Base-by-base conservation (phyloP, 2,329 filamentous ascomycete species). In the Ascochyta pisi region DNA sequence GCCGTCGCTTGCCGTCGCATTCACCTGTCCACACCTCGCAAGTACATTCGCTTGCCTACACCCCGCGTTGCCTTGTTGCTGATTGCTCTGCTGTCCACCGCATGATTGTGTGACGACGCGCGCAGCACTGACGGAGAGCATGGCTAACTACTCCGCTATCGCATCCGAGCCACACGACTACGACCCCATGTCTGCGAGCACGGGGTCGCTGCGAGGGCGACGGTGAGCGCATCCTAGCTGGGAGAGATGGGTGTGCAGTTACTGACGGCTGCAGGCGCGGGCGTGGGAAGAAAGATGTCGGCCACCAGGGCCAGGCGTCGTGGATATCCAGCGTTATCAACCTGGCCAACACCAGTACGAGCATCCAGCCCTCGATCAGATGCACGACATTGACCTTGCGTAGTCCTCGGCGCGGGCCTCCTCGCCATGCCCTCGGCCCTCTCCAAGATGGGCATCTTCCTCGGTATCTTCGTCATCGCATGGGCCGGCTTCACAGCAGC, bases 391-490 rank as follows among this genome's bases (percentile, higher is more conserved):
- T 70, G 48, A 73, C 37, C 4, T n/a, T 24, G 2, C 7, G 39
- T 68, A 95, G 91, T 99, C 70, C 86, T 99, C 62, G 95, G 95
- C 53, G 94, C 95, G 33, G 95, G 95, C 50, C 93, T 96, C 2
- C 86, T 99, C 38, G 95, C 94, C 44, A 90, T 97, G 93, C 94
- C 94, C n/a, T 88, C 91, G 6, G 94, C 95, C 40, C 86, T 99
- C 77, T 95, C 92, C 13, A 92, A 96, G 70, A 96, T 98, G 87
- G 95, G 95, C 69, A 93, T 99, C 65, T 81, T 90, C 62, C 84
- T 97, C 29, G 95, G 95, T 39, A 84, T 88, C 31, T 78, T 93
- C 51, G 86, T 98, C 39, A 95, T 99, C 57, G 50, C 96, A 15
- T 99, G 95, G 93, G 94, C 94, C 29, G 95, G 91, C 45, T 73